Conservation (phyloP, 164 flowering plant species). For the Magnolia sinica region DNA sequence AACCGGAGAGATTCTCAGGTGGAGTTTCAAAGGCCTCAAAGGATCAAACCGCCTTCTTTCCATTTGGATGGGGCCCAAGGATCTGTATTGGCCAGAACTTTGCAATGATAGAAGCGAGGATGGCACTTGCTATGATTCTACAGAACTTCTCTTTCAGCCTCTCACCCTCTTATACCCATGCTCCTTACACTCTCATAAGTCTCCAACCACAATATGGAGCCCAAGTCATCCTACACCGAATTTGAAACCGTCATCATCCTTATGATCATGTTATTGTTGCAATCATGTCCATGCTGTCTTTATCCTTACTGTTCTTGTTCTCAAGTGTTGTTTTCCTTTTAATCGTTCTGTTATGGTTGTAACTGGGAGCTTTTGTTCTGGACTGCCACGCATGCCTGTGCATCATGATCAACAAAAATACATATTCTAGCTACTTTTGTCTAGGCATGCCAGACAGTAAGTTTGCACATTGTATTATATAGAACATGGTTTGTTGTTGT, state of each 20-base stretch:
- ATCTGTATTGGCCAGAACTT: conserved; percentile 20
- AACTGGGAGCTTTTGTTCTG: too few relatives aligned
- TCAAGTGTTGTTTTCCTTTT: too few relatives aligned
- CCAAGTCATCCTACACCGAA: conserved; percentile 9
- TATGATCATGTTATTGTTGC: too few relatives aligned
- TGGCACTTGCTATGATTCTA: conserved; percentile 17
- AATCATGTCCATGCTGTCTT: too few relatives aligned
- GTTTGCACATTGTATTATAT: too few relatives aligned
- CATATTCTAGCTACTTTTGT: too few relatives aligned
- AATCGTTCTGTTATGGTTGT: too few relatives aligned
- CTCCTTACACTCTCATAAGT: conserved; percentile 1
- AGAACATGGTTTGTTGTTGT: too few relatives aligned
- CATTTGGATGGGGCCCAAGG: conserved; percentile 27
- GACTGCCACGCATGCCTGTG: too few relatives aligned
- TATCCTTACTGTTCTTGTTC: too few relatives aligned
- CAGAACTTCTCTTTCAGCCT: conserved; percentile 15
- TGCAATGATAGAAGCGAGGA: conserved; percentile 17
- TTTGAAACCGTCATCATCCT: neutral
- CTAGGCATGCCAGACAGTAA: too few relatives aligned
- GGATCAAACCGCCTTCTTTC: conserved; percentile 5
- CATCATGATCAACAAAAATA: too few relatives aligned
- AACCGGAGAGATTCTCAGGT: conserved; percentile 21
- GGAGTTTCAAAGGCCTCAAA: conserved; percentile 23
- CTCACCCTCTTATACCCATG: conserved; percentile 14
- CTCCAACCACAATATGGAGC: conserved; percentile 20